These are phyloP conservation scores for Amphicarpaea edgeworthii DNA, from an alignment of 306 rosid genomes.

Conservation along the genomic window DNA sequence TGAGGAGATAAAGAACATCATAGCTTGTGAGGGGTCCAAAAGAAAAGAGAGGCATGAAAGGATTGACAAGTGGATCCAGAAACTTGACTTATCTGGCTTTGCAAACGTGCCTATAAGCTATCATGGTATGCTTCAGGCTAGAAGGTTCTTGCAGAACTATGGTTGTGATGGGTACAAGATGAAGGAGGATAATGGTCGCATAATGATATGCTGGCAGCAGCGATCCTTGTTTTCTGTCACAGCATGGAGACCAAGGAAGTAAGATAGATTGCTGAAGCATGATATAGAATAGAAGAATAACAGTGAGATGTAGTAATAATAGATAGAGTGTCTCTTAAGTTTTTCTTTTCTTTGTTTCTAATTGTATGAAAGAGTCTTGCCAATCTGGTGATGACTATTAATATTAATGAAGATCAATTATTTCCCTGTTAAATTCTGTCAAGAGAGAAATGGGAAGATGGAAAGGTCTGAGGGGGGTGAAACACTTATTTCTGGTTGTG, in stretches of 20 bases:
- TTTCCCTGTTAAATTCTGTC: slow-evolving; percentile 20
- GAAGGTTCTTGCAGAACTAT: slow-evolving; percentile 70
- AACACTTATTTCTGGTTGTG: slow-evolving; percentile 34
- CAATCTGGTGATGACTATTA: slow-evolving; percentile 46
- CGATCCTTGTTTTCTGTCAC: slow-evolving; percentile 76
- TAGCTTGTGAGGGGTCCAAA: slow-evolving; percentile 88
- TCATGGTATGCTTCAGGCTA: slow-evolving; percentile 73
- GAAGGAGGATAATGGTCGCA: slow-evolving; percentile 77
- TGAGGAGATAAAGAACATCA: slow-evolving; percentile 85
- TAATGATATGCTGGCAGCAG: slow-evolving; percentile 82
- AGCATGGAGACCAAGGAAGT: slow-evolving; percentile 90
- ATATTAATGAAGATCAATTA: slow-evolving; percentile 42
- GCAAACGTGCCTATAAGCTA: slow-evolving; percentile 70
- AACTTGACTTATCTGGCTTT: slow-evolving; percentile 75
- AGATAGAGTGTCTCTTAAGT: slow-evolving; percentile 25
- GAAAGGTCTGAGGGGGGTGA: slow-evolving; percentile 5
- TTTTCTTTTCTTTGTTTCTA: slow-evolving; percentile 34
- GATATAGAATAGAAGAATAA: slow-evolving; percentile 13
- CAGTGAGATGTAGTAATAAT: slow-evolving; percentile 33
- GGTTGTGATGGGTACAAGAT: slow-evolving; percentile 88
- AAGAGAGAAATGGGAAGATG: slow-evolving; percentile 2
- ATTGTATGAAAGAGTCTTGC: slow-evolving; percentile 48
- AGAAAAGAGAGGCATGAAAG: slow-evolving; percentile 90
- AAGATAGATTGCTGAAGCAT: slow-evolving; percentile 28
- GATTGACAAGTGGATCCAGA: slow-evolving; percentile 76